Base-by-base conservation (phyloP, 2,329 filamentous ascomycete species). In the Hypomyces rosellus region DNA sequence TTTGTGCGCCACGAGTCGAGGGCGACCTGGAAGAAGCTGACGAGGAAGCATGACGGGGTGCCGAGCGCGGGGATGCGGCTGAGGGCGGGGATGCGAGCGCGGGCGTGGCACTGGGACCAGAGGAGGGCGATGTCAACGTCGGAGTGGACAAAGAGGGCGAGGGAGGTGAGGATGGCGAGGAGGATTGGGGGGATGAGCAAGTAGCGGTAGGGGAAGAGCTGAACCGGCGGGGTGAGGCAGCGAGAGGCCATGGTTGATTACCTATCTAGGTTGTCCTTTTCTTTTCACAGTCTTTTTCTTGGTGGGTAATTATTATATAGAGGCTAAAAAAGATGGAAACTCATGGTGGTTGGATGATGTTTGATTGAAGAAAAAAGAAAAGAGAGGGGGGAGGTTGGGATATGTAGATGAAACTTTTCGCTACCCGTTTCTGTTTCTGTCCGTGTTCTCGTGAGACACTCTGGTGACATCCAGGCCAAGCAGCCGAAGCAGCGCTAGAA, bases 41-140 rank as follows among this genome's bases (percentile, higher is more conserved):
- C 65, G 51, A 76, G 60, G 61, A 75, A 78, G 63, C 76, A 80
- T 25, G 67, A 52, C 14, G 74, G 71, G 2, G 73, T 65, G 36
- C 74, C 74, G 20, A 79, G 48, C 40, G 72, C 52, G 5, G 74
- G 74, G 2, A 76, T 58, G n/a, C 61, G 69, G 42, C 70, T 72
- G 18, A 80, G 60, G 15, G 46, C 65, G 11, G 72, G 73, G 18
- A 78, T 59, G 14, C 71, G 72, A 8, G 74, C 63, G 52, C 64
- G 72, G 2, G 76, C 66, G 59, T 77, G 72, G 63, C 76, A 80
- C 57, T 78, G 75, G 40, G 74, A 77, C 65, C 73, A 78, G 52
- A 80, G 73, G 54, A 77, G 65, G 15, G 73, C 70, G 49, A 72
- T 65, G 67, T 78, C 76, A 61, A 77, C 69, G 63, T 78, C 75